Evolutionary conservation across 2,329 filamentous ascomycete genomes (phyloP), one percentile per base, ranked within the genome.

Genomic region (Nigrograna mackinnonii): DNA sequence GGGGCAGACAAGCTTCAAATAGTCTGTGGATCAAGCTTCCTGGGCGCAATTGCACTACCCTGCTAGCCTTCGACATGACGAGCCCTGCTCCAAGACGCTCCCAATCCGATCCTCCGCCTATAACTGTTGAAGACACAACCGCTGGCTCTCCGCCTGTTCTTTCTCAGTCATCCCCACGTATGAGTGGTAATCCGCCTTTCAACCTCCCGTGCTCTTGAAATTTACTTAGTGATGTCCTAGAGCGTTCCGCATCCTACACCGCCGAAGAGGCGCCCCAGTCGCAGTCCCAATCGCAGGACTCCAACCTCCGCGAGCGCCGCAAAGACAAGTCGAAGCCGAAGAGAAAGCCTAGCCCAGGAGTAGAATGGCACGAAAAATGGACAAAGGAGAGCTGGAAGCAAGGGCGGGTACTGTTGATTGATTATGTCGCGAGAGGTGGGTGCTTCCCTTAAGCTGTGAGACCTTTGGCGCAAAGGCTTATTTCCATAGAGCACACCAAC

Each of bases 331-430:
- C n/a, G n/a, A n/a, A n/a, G n/a, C n/a, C n/a, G n/a, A n/a, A n/a
- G n/a, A n/a, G n/a, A n/a, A n/a, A n/a, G n/a, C n/a, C n/a, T n/a
- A n/a, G n/a, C n/a, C n/a, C n/a, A n/a, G n/a, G n/a, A n/a, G 43
- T 69, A 19, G 62, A 67, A 46, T 71, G 68, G 68, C 61, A 60
- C 28, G 54, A 62, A 26, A 54, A 58, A 35, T 68, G 66, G 64
- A 66, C 56, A n/a, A 56, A 61, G 21, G 52, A 66, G 18, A 65
- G 56, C 39, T 71, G 64, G 63, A 55, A 55, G 19, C 52, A 67
- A 17, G 75, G 76, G 11, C 70, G 77, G 24, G 74, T 79, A 5
- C 58, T 80, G 46, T 66, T 80, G 41, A 73, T 79, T 31, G 76
- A 80, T 55, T 79, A 77, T 54, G 63, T 77, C 22, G 57, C 54